Conservation (phyloP, 768 basidiomycete genomes). For the Inosperma sp. region DNA sequence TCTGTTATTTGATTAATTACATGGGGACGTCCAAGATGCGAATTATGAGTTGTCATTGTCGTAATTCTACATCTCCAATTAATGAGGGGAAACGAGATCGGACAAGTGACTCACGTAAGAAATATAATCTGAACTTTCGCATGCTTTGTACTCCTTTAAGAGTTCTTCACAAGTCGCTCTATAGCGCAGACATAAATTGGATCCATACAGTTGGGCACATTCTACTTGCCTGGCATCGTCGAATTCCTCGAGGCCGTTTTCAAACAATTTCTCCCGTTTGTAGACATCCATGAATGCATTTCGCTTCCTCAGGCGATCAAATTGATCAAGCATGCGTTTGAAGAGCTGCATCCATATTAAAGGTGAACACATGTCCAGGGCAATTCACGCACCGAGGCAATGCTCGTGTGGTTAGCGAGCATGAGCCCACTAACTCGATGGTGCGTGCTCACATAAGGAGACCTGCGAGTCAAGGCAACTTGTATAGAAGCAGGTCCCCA, state of each 20-base stretch:
- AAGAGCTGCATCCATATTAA: constrained; percentile 51
- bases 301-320: constrained; percentile 77
- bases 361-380: constrained; percentile 3
- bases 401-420: constrained; percentile 99
- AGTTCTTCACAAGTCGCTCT: constrained; percentile 86
- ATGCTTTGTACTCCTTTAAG: constrained; percentile 92
- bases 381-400: constrained; percentile 70
- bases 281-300: constrained; percentile 98
- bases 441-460: constrained; percentile 81
- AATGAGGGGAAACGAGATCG: neutral
- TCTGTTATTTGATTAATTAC: neutral
- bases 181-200: neutral
- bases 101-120: constrained; percentile 56
- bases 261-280: constrained; percentile 95
- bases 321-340: constrained; percentile 94
- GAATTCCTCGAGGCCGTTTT: constrained; percentile 90
- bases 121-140: constrained; percentile 93
- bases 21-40: neutral
- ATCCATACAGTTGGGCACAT: neutral
- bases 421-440: constrained; percentile 97
- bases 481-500: constrained; percentile 99
- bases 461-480: constrained; percentile 88
- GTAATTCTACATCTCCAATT: constrained; percentile 2
- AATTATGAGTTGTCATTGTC: constrained; percentile 6
- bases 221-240: constrained; percentile 83